These are phyloP conservation scores for Naganishia cerealis DNA, from an alignment of 1,284 basidiomycete species.

Conservation along the genomic window DNA sequence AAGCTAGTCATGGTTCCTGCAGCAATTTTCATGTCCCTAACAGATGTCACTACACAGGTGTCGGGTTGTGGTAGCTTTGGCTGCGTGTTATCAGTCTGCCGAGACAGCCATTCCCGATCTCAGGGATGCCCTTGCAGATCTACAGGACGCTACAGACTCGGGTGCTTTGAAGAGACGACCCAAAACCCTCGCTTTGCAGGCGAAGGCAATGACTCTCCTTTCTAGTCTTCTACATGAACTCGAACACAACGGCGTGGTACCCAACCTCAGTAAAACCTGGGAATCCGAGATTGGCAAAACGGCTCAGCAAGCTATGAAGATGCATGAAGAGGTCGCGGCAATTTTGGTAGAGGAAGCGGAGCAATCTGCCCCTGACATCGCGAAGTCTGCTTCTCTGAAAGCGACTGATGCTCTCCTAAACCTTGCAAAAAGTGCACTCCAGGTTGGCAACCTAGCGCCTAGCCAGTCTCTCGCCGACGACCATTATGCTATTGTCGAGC, in stretches of 20 bases:
- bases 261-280: constrained; percentile 41
- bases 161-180: constrained; percentile 29
- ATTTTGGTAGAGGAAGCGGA: constrained; percentile 48
- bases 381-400: constrained; percentile 39
- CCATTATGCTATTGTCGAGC: constrained; percentile 48
- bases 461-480: constrained; percentile 42
- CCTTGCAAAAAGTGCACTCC: constrained; percentile 44
- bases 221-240: constrained; percentile 40
- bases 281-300: constrained; percentile 43
- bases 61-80: constrained; percentile 46
- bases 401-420: constrained; percentile 49
- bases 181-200: constrained; percentile 41
- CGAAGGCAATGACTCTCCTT: constrained; percentile 40
- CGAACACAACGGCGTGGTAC: constrained; percentile 37
- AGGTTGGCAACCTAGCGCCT: constrained; percentile 42
- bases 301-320: constrained; percentile 45
- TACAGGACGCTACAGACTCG: constrained; percentile 28
- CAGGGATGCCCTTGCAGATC: constrained; percentile 39
- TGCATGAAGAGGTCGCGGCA: constrained; percentile 49
- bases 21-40: neutral
- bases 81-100: constrained; percentile 43
- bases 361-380: constrained; percentile 37
- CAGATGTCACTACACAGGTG: constrained; percentile 26
- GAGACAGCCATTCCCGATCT: constrained; percentile 40
- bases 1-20: neutral